These are phyloP conservation scores for Sporothrix phasma DNA, from an alignment of 2,329 filamentous ascomycete species.

Conservation along the genomic window DNA sequence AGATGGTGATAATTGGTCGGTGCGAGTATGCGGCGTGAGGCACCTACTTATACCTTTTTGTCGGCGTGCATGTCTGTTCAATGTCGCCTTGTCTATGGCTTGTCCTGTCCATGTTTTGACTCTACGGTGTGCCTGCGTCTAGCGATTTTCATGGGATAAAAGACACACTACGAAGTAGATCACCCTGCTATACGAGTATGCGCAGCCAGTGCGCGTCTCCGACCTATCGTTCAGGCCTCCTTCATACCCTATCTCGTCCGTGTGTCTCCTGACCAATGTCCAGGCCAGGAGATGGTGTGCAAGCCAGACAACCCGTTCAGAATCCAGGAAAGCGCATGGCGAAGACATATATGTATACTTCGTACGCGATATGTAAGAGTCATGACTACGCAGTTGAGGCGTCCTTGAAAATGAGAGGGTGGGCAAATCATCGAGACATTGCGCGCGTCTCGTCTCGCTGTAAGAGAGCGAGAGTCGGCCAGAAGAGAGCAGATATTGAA, in stretches of 20 bases:
- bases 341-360: too few species aligned
- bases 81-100: neutral
- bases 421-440: conserved; percentile 7
- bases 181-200: too few species aligned
- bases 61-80: neutral
- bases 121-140: neutral
- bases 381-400: neutral
- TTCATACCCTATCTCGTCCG: conserved; percentile 8
- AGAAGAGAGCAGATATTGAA: neutral
- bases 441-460: neutral
- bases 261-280: conserved; percentile 8
- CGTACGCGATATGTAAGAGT: neutral
- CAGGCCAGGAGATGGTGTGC: conserved; percentile 6
- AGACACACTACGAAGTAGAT: too few species aligned
- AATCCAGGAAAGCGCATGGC: neutral
- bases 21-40: neutral
- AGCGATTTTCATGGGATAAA: neutral
- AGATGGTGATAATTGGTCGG: conserved; percentile 3
- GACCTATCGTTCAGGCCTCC: neutral
- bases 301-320: conserved; percentile 6
- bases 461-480: neutral
- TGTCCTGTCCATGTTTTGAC: neutral
- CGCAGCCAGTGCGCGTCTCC: neutral
- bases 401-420: neutral
- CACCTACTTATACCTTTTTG: conserved; percentile 6